Percentiles rank a stretch among this genome's conserved stretches.
These are phyloP conservation scores for Solanum lycopersicoides DNA, from an alignment of 257 asterid species.

Conservation along the genomic window DNA sequence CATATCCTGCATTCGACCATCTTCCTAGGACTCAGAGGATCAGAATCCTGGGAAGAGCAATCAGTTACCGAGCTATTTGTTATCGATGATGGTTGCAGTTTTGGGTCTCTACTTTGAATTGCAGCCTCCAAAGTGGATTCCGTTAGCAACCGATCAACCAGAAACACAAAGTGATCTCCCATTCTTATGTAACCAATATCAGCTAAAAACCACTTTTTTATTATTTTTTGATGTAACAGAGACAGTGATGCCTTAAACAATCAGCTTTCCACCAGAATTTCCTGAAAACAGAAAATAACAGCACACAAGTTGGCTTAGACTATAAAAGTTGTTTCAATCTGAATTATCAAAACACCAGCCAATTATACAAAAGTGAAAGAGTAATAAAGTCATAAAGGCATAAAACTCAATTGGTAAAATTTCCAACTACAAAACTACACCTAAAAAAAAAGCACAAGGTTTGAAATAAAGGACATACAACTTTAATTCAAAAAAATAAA, in stretches of 20 bases:
- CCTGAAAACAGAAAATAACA: neutral
- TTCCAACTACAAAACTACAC: neutral
- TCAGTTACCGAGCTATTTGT: constrained; percentile 18
- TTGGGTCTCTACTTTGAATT: constrained; percentile 48
- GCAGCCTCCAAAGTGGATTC: constrained; percentile 96
- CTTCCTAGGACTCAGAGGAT: constrained; percentile 46
- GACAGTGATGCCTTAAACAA: neutral
- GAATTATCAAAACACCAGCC: neutral
- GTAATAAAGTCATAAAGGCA: constrained; percentile 1
- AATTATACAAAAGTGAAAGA: neutral
- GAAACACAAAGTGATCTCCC: constrained; percentile 97
- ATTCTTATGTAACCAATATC: constrained; percentile 10
- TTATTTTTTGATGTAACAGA: neutral
- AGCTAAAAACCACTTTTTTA: neutral
- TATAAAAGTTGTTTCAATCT: neutral
- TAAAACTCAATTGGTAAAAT: neutral
- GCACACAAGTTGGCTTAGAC: neutral
- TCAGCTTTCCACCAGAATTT: neutral
- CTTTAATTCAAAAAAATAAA: neutral
- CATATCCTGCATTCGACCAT: constrained; percentile 92
- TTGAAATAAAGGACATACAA: constrained; percentile 1
- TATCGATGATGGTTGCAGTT: constrained; percentile 17
- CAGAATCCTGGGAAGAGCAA: constrained; percentile 24
- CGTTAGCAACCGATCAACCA: constrained; percentile 91
- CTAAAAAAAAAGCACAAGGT: constrained; percentile 3